Evolutionary conservation across 2,329 filamentous ascomycete species (phyloP), one percentile per base, ranked within the genome.

Genomic region (Penicillium sp.): DNA sequence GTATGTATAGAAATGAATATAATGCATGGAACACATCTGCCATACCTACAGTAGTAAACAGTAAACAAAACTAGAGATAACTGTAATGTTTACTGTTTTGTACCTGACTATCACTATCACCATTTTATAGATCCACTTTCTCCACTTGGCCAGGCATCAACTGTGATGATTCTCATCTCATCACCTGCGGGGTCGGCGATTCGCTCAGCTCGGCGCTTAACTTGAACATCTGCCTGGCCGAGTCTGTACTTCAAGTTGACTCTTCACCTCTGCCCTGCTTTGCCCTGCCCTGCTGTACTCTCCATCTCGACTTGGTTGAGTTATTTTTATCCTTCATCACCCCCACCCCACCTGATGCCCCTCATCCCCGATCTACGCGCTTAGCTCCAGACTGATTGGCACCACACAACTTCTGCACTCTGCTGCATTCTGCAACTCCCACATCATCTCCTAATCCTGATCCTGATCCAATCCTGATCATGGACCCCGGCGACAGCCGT

Each of bases 401-500:
- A 56, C 42, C 44, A n/a, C 40, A 14, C n/a, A 7, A 29, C 13
- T 31, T 18, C 3, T 11, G 33, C 36, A 14, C 26, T 29, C 18
- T 56, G 33, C 29, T 26, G 11, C 26, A 19, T 37, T 18, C 31
- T 34, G 31, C 31, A 16, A n/a, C n/a, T n/a, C n/a, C n/a, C n/a
- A n/a, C n/a, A n/a, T n/a, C n/a, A n/a, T n/a, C n/a, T n/a, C n/a
- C n/a, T n/a, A n/a, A n/a, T n/a, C n/a, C n/a, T n/a, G n/a, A n/a
- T n/a, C n/a, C n/a, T n/a, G n/a, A n/a, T n/a, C n/a, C n/a, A n/a
- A n/a, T n/a, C n/a, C n/a, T n/a, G n/a, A 62, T 48, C 54, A 79
- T 78, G 80, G 81, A 70, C 73, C 71, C 70, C 52, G 66, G 67
- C 67, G 75, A 68, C 37, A 69, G 60, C 52, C 79, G 76, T 65